Conservation (phyloP, 495 filamentous ascomycete species). For the Lasiosphaeria ovina region DNA sequence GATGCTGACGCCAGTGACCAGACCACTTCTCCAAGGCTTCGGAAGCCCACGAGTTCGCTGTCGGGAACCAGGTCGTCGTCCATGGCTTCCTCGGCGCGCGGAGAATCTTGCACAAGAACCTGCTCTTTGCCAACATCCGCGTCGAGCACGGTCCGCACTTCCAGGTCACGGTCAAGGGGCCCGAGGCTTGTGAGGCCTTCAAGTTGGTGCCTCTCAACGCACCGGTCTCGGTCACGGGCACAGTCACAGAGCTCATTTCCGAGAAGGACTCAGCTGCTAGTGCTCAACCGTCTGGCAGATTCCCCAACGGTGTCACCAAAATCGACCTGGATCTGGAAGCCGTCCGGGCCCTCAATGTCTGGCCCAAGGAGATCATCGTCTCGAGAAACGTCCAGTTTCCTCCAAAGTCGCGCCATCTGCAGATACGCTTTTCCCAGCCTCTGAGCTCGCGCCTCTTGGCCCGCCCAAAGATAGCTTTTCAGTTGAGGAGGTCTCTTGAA, state of each 20-base stretch:
- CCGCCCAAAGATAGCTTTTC: conserved; percentile 54
- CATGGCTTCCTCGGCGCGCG: conserved; percentile 70
- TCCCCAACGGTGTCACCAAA: conserved; percentile 17
- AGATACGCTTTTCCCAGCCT: conserved; percentile 67
- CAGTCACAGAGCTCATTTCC: conserved; percentile 20
- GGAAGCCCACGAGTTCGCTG: conserved; percentile 29
- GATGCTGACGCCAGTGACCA: conserved; percentile 17
- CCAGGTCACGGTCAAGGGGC: conserved; percentile 37
- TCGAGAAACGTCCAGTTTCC: conserved; percentile 69
- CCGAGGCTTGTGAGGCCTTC: conserved; percentile 28
- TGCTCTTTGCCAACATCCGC: conserved; percentile 66
- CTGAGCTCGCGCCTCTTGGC: conserved; percentile 59
- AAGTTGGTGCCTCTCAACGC: conserved; percentile 36
- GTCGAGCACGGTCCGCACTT: conserved; percentile 27
- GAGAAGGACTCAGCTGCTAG: background rate
- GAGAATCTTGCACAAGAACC: conserved; percentile 60
- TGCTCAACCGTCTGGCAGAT: conserved; percentile 1
- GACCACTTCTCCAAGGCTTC: conserved; percentile 55
- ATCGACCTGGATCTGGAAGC: conserved; percentile 47
- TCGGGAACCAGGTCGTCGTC: conserved; percentile 55
- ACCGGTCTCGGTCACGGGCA: conserved; percentile 40
- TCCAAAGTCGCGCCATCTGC: conserved; percentile 74
- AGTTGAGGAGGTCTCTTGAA: conserved; percentile 54
- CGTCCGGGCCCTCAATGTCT: conserved; percentile 68
- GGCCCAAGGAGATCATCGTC: conserved; percentile 73